phyloP scores from a whole-genome alignment of 169 alveolate species.

The Plasmodium falciparum region DNA sequence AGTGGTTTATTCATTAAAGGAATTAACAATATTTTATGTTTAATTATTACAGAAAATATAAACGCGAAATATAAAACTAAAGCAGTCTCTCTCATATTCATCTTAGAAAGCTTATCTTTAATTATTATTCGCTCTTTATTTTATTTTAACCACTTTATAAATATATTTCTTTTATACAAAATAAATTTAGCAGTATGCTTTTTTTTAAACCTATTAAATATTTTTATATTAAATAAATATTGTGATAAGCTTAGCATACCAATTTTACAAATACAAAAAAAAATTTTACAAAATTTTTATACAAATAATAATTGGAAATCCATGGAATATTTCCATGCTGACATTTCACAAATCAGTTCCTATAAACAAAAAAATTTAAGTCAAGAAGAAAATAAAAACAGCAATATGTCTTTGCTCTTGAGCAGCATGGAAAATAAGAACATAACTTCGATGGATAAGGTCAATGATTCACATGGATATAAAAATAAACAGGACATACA shows the following conservation, averaged over 20 bases:
- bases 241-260: not conserved
- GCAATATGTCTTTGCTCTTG: too few species aligned
- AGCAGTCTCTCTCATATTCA: not conserved
- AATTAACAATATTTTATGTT: conserved; percentile 18
- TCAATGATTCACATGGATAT: too few species aligned
- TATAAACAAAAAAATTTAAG: not conserved
- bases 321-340: not conserved
- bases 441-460: too few species aligned
- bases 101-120: not conserved
- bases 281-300: not conserved
- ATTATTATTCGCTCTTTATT: conserved; percentile 10
- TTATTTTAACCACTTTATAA: not conserved
- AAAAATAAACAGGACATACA: too few species aligned
- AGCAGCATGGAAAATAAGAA: too few species aligned
- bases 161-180: not conserved
- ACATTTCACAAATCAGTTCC: not conserved
- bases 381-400: too few species aligned
- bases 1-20: conserved; percentile 33
- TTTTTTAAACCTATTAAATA: not conserved
- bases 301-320: not conserved
- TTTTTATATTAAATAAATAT: not conserved
- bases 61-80: conserved; percentile 11
- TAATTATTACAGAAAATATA: conserved; percentile 29
- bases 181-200: not conserved
- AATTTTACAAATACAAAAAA: not conserved